A percentile compares a stretch with the other conserved stretches of the same genome.
Conservation (phyloP, 2,329 filamentous ascomycete genomes). For the Diplodia seriata region DNA sequence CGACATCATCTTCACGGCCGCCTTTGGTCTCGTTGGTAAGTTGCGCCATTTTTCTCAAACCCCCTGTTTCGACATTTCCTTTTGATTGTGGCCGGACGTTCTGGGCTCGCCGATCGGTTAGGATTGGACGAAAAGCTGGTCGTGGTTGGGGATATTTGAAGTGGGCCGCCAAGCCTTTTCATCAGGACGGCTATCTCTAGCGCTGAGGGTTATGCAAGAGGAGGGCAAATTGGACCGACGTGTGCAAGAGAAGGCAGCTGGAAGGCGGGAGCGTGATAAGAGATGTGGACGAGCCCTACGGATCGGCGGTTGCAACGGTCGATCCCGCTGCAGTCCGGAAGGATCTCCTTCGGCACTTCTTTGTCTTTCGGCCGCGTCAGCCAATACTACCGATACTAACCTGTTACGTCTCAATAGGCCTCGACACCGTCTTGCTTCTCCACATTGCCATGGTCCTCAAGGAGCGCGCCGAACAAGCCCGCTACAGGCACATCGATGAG, state of each 20-base stretch:
- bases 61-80: not conserved
- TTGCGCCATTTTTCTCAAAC: conserved; percentile 33
- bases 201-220: not conserved
- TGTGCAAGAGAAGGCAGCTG: not conserved
- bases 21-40: conserved; percentile 78
- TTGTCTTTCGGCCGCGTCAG: not conserved
- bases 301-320: not conserved
- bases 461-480: conserved; percentile 78
- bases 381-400: not conserved
- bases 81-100: not conserved
- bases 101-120: not conserved
- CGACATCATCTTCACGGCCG: conserved; percentile 77
- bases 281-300: not conserved
- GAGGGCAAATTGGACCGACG: not conserved
- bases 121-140: not conserved
- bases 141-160: conserved; percentile 9
- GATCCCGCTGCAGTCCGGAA: conserved; percentile 53
- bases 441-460: conserved; percentile 78
- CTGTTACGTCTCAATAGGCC: conserved; percentile 1
- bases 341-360: not conserved
- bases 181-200: not conserved
- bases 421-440: conserved; percentile 70
- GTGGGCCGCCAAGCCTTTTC: conserved; percentile 17
- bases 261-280: not conserved
- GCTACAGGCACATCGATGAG: conserved; percentile 82